These are phyloP conservation scores for Xylariaceae sp. DNA, from an alignment of 2,329 filamentous ascomycete species.

Conservation along the genomic window DNA sequence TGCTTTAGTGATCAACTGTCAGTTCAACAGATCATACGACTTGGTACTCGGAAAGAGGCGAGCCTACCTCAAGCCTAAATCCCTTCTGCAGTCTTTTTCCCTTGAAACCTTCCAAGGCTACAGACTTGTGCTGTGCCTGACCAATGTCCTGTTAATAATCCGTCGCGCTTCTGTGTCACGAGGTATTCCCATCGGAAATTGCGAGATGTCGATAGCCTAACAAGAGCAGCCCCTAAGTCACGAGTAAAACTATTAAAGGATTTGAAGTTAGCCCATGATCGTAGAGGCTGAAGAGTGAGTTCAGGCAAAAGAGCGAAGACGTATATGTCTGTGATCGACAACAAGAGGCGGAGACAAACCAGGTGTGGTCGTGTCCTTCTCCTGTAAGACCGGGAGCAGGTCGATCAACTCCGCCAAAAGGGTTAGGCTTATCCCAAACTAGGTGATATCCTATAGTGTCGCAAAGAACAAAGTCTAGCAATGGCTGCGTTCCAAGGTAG, in stretches of 20 bases:
- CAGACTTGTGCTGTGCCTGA: constrained; percentile 8
- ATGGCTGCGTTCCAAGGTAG: too few relatives aligned
- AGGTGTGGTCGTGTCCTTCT: constrained; percentile 4
- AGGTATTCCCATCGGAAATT: constrained; percentile 24
- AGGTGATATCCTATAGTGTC: too few relatives aligned
- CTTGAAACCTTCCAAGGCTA: background rate
- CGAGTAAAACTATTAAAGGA: constrained; percentile 26
- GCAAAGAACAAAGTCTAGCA: too few relatives aligned
- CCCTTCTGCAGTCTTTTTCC: background rate
- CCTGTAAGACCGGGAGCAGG: too few relatives aligned
- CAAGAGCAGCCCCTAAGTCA: constrained; percentile 3
- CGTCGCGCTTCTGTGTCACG: constrained; percentile 12
- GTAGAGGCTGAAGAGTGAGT: background rate
- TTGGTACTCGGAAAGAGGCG: too few relatives aligned
- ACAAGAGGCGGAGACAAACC: background rate
- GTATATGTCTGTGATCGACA: constrained; percentile 1
- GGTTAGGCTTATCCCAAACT: too few relatives aligned
- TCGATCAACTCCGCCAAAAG: too few relatives aligned
- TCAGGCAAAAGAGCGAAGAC: background rate
- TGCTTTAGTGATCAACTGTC: too few relatives aligned
- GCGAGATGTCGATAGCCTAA: background rate
- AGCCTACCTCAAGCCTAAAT: too few relatives aligned
- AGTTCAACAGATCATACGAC: too few relatives aligned
- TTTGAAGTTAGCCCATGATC: constrained; percentile 8
- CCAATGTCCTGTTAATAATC: constrained; percentile 25